Evolutionary conservation across 257 asterid genomes (phyloP), one percentile per base, ranked within the genome.

Genomic region (Voacanga thouarsii): DNA sequence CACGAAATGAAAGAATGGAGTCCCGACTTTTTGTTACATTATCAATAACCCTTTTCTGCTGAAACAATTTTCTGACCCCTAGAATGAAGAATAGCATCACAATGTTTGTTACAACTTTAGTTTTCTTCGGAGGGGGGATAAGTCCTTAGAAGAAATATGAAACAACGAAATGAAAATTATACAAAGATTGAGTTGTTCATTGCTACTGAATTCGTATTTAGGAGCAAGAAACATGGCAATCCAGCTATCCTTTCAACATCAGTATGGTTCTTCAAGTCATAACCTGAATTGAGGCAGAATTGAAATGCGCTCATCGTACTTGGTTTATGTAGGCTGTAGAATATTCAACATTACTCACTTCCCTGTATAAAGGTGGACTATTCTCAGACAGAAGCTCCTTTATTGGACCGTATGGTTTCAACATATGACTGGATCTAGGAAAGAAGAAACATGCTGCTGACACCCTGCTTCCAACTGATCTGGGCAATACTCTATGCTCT

Each of bases 361-460:
- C 82, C 59, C 74, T 85, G 79, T 92, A 92, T 3, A 86, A 1
- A 11, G 95, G 85, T 30, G 89, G 91, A 72, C 78, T 85, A 37
- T 82, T 79, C 67, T 87, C 80, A 0, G 92, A 86, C 37, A 89
- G 33, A 16, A 89, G 83, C 78, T 86, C 85, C 66, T 91, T 74
- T 30, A 90, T 83, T 6, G 97, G 97, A 3, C 90, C 92, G 50
- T 79, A 85, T 19, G 82, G 79, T 78, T 74, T 85, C 0, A 64
- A 41, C 87, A 89, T 80, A 77, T 83, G 74, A 12, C 69, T 78
- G 11, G 84, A 33, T 53, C 91, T 80, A 1, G 93, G 93, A 77
- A 71, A 90, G 81, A 90, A 90, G 87, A 92, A 90, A 78, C 93
- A 89, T 7, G 93, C 94, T 0, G 87, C 76, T 12, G 97, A 92